Conservation (phyloP, 768 basidiomycete genomes). For the Leccinum imitatum region DNA sequence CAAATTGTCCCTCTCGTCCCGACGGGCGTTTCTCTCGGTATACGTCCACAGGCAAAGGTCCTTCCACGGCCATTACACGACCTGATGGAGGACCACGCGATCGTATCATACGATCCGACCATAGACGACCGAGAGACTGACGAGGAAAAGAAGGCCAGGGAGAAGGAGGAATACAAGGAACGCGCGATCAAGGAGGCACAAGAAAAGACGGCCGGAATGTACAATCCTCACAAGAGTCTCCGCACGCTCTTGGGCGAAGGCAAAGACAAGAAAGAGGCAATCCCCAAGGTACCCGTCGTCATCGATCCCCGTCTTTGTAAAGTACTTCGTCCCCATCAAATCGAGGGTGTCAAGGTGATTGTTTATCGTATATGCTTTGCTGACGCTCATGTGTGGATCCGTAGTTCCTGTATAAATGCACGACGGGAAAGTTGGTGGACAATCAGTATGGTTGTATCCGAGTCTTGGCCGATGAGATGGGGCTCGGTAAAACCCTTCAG, state of each 20-base stretch:
- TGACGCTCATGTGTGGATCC: slow-evolving; percentile 3
- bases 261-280: slow-evolving; percentile 60
- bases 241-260: slow-evolving; percentile 73
- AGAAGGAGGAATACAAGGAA: slow-evolving; percentile 70
- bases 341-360: slow-evolving; percentile 93
- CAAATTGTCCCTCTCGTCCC: slow-evolving; percentile 52
- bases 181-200: slow-evolving; percentile 61
- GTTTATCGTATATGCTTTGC: background rate
- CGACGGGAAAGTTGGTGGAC: slow-evolving; percentile 89
- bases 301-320: slow-evolving; percentile 88
- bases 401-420: slow-evolving; percentile 93
- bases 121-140: slow-evolving; percentile 91
- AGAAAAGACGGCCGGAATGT: slow-evolving; percentile 71
- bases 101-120: slow-evolving; percentile 96
- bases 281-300: slow-evolving; percentile 89
- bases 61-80: slow-evolving; percentile 93
- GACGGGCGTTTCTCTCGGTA: slow-evolving; percentile 78
- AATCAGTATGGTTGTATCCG: slow-evolving; percentile 89
- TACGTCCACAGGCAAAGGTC: slow-evolving; percentile 74
- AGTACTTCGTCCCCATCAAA: slow-evolving; percentile 94
- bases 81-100: slow-evolving; percentile 97
- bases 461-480: slow-evolving; percentile 95
- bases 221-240: slow-evolving; percentile 91
- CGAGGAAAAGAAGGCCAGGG: slow-evolving; percentile 73
- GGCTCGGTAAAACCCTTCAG: slow-evolving; percentile 94